Base-by-base conservation (phyloP, 164 flowering plant species). In the Berberis vulgaris region DNA sequence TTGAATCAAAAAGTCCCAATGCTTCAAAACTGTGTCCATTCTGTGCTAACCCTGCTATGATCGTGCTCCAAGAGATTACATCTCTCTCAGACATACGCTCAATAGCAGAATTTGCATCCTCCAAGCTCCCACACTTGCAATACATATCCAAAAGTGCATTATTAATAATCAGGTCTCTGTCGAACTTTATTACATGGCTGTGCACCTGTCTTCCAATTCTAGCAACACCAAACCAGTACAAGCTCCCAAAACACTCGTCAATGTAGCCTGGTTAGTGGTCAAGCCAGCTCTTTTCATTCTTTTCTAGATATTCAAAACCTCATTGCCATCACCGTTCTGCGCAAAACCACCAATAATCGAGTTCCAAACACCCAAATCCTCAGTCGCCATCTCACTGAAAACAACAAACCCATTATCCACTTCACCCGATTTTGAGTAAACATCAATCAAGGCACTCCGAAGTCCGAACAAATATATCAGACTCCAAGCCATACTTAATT, bases 221-320 rank as follows among this genome's bases (percentile, higher is more conserved):
- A 52, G 55, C n/a, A 52, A 26, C 55, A 26, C 55, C 13, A 52
- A 52, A 52, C 55, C 55, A 7, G 55, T 52, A 52, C 55, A 52
- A 52, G 55, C 55, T 52, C 55, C 13, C 55, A 52, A 10, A 52
- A 52, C 55, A 52, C 55, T 52, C 2, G 55, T 52, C 55, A 52
- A 7, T 52, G 55, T 10, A 52, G 55, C n/a, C 10, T 52, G 55
- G 55, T 52, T 52, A 52, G 13, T 26, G 13, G 8, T 3, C 10
- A 52, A 6, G 3, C 55, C 55, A 3, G 55, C 55, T 52, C 55
- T 52, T 52, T 52, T 52, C 55, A 52, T 52, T 10, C 13, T 3
- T 26, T 52, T 52, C 10, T 10, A 52, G 3, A 10, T 7, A 10
- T 52, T 26, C n/a, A 52, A 52, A 52, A 1, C 55, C 13, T 52